Evolutionary conservation across 1,284 basidiomycete genomes (phyloP).

Genomic region (Xanthoconium separans): DNA sequence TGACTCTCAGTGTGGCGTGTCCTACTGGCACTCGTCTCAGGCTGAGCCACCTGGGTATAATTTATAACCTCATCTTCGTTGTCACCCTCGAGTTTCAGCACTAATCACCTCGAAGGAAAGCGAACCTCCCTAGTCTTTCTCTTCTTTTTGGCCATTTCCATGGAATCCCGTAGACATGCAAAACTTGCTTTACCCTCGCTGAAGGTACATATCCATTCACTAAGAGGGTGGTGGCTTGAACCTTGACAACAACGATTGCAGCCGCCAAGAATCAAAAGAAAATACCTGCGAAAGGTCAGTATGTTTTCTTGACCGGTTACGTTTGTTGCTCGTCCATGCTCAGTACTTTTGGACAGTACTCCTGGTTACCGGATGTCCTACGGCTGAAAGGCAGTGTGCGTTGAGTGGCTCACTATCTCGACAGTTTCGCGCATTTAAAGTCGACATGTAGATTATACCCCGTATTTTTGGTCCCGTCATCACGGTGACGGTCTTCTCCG

Average conservation of each 20-base stretch:
- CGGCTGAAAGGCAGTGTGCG: conserved; percentile 73
- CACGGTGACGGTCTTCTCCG: conserved; percentile 78
- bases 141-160: conserved; percentile 1
- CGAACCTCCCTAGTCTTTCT: not conserved
- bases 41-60: not conserved
- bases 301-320: not conserved
- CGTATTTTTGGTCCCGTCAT: conserved; percentile 78
- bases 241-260: conserved; percentile 13
- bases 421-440: conserved; percentile 6
- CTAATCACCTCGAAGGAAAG: not conserved
- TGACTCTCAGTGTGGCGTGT: not conserved
- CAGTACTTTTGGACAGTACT: conserved; percentile 53
- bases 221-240: not conserved
- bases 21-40: not conserved
- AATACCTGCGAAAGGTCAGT: conserved; percentile 29
- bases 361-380: conserved; percentile 87
- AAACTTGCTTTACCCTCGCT: conserved; percentile 21
- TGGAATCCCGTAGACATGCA: conserved; percentile 24
- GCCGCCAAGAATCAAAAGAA: conserved; percentile 31
- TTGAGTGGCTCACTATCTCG: conserved; percentile 1
- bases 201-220: conserved; percentile 25
- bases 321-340: not conserved
- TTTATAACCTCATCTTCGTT: not conserved
- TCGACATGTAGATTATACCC: conserved; percentile 51
- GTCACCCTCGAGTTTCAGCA: no score